Evolutionary conservation across 2,329 filamentous ascomycete species (phyloP), one percentile per base, ranked within the genome.

Genomic region (Eutypa lata): DNA sequence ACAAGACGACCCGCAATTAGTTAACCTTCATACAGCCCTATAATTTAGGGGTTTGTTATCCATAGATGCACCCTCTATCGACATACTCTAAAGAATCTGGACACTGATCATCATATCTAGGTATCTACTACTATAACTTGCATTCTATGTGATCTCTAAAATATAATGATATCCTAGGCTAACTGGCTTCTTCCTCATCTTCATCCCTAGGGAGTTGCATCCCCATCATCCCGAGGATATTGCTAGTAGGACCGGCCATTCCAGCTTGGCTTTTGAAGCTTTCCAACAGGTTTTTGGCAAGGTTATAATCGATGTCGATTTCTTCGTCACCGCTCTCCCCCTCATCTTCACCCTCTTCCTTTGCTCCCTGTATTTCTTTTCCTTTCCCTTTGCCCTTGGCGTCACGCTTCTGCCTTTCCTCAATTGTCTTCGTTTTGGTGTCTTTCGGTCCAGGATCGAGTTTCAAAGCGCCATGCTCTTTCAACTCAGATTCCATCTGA

Each of bases 261-360:
- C 94, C 94, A 18, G 79, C 90, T 69, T 97, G 93, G 16, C 89
- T 87, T 66, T 96, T 95, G 72, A 99, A 92, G 62, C 90, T 93
- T 69, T 97, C 91, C 1, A 99, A 76, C 51, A 99, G 76, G 64
- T 97, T 97, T 69, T 89, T 91, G 18, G 90, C 91, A 22, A 99
- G 77, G 56, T 94, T 93, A 61, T 91, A 89, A 66, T 97, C 90
- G 26, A 94, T 83, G 57, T 91, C 79, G 4, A 94, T 81, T 50
- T 88, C 84, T 0, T 82, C 79, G 10, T 83, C 73, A 2, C 70
- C 72, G 10, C 75, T 76, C 8, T 81, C 77, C 2, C 79, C 76
- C 38, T 82, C 74, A 22, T 77, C 75, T 26, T 78, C 71, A 7
- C 75, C 69, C 48, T 71, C 69, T 2, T 68, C 63, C 2, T 63